phyloP scores from a whole-genome alignment of 2,329 filamentous ascomycete species.

The Botrytis squamosa region DNA sequence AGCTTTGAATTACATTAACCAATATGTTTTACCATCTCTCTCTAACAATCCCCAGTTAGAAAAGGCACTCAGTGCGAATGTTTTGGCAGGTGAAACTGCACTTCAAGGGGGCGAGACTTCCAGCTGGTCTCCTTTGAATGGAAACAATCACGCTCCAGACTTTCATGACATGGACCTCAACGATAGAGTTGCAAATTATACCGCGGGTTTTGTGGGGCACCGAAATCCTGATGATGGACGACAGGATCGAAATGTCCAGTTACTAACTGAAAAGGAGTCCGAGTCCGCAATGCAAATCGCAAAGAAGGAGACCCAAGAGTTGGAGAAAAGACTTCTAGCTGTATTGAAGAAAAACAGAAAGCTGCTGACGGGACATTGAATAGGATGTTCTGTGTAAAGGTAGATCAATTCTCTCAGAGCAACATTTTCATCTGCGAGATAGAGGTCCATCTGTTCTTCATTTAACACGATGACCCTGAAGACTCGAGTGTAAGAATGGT shows the following conservation, averaged over 20 bases:
- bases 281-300: slow-evolving; percentile 53
- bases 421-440: neutral
- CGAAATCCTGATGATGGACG: slow-evolving; percentile 35
- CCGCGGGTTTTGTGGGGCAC: slow-evolving; percentile 36
- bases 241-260: slow-evolving; percentile 39
- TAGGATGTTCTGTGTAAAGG: neutral
- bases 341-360: slow-evolving; percentile 60
- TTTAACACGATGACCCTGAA: neutral
- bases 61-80: slow-evolving; percentile 39
- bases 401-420: neutral
- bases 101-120: slow-evolving; percentile 32
- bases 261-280: slow-evolving; percentile 63
- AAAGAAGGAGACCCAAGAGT: slow-evolving; percentile 58
- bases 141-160: slow-evolving; percentile 26
- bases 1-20: slow-evolving; percentile 66
- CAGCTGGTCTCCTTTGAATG: slow-evolving; percentile 32
- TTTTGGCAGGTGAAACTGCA: slow-evolving; percentile 35
- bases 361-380: slow-evolving; percentile 43
- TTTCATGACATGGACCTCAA: slow-evolving; percentile 33
- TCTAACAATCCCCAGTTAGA: slow-evolving; percentile 40
- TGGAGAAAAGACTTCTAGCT: slow-evolving; percentile 61
- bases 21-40: slow-evolving; percentile 58
- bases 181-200: slow-evolving; percentile 38
- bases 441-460: neutral
- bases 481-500: neutral